Evolutionary conservation across 768 basidiomycete genomes (phyloP).

Genomic region (Pleurotus sapidus): DNA sequence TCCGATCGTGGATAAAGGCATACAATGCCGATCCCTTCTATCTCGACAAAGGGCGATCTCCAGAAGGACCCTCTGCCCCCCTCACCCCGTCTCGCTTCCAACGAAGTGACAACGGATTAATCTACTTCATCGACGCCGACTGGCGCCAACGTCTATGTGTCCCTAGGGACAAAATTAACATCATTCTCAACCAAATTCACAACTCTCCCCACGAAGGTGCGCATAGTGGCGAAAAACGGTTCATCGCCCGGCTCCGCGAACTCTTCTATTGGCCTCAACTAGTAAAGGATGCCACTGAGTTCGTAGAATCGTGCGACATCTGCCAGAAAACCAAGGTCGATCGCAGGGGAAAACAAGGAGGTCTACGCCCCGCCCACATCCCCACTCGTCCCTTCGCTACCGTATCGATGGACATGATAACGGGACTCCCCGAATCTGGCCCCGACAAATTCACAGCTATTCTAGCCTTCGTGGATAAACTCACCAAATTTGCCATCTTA

Average conservation of each 20-base stretch:
- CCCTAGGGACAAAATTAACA: constrained; percentile 2
- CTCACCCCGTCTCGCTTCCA: constrained; percentile 10
- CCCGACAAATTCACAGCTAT: constrained; percentile 12
- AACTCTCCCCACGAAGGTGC: constrained; percentile 14
- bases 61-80: constrained; percentile 1
- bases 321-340: constrained; percentile 23
- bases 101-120: constrained; percentile 6
- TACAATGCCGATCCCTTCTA: constrained; percentile 6
- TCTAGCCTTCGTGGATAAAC: constrained; percentile 20
- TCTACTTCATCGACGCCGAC: constrained; percentile 19
- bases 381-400: constrained; percentile 17
- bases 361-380: constrained; percentile 16
- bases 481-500: constrained; percentile 18
- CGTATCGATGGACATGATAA: constrained; percentile 17
- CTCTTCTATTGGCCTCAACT: constrained; percentile 11
- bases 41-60: constrained; percentile 12
- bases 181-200: constrained; percentile 14
- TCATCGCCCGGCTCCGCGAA: constrained; percentile 10
- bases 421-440: constrained; percentile 17
- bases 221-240: constrained; percentile 6
- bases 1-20: too few relatives aligned
- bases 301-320: constrained; percentile 14
- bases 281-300: constrained; percentile 10
- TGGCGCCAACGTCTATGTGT: constrained; percentile 17
- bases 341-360: constrained; percentile 10